Evolutionary conservation across 306 rosid genomes (phyloP), one percentile per base, ranked within the genome.

Genomic region (Rosa multiflora): DNA sequence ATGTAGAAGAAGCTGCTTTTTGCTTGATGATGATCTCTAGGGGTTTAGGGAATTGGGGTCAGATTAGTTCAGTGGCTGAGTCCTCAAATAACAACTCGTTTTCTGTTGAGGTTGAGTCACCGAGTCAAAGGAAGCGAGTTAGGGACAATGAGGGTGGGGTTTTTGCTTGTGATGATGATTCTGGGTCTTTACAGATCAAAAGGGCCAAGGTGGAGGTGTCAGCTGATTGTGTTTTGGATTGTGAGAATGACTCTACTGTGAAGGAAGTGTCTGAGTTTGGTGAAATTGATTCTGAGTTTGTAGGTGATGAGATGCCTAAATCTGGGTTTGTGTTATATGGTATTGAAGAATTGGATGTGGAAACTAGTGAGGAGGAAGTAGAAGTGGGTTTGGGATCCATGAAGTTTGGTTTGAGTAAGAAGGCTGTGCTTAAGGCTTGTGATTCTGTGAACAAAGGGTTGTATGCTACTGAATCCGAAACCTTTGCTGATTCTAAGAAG

Each of bases 11-110:
- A 37, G 78, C 72, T 64, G 92, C 92, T 43, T 11, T 82, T 3
- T 74, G 79, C 71, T 75, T 88, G 84, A 53, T 86, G 85, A 82
- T 86, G 88, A 55, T 88, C 18, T 86, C 88, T 0, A 76, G 72
- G 8, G 85, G 88, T 39, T 64, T 78, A 44, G 29, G n/a, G 7
- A 20, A 70, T 76, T 77, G 76, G 70, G 82, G 61, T 72, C 56
- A 67, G 59, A 62, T 76, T 56, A 47, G 73, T 73, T 71, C 79
- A 15, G 74, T 44, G 5, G 23, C 83, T 6, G 86, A 79, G 84
- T 78, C 72, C 7, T 82, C 88, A 1, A 81, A 82, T 32, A 72
- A 79, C 74, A 71, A 82, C 74, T 79, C 86, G 44, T 70, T 72
- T 29, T 55, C 78, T 48, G 59, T 70, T 5, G 86, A 82, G 51